Evolutionary conservation across 768 basidiomycete genomes (phyloP), one percentile per base, ranked within the genome.

Genomic region (Symmetrospora coprosmae): DNA sequence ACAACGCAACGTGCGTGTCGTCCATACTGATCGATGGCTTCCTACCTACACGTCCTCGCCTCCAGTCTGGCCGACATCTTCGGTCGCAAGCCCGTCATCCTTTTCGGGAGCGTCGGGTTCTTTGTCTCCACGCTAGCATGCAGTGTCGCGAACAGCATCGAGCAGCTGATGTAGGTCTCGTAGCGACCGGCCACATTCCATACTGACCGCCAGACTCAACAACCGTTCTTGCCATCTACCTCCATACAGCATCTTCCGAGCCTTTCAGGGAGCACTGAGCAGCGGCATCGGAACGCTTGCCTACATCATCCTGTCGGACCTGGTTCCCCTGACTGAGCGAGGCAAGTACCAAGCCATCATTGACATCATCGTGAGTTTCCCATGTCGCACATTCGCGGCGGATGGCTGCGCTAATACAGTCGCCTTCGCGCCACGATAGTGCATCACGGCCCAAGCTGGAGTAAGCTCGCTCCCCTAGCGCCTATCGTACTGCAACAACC

Each of bases 61-160:
- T n/a, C n/a, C n/a, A n/a, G n/a, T n/a, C n/a, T 56, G 4, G 37
- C 38, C 21, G 52, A 56, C 21, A 56, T 56, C 3, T 56, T 25
- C 11, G 33, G 52, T 25, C 13, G 52, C 17, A 56, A 56, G 39
- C 19, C 52, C 19, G 19, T 56, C n/a, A 16, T 41, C 4, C 52
- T 56, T 4, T 4, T 30, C 38, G 25, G 38, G 38, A 45, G 23
- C 6, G 35, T 39, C 16, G 43, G 40, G 4, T 45, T 56, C 52
- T 56, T 56, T 21, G 40, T 40, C 28, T 41, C 38, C 33, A 56
- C 52, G 13, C 8, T 56, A 17, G 52, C 17, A 39, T 56, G 52
- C 38, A 39, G 38, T 11, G 40, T 40, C 38, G 14, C 17, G n/a
- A 21, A 17, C 16, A 25, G 38, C n/a, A n/a, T 56, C 13, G 16